Evolutionary conservation across 768 basidiomycete genomes (phyloP).

Genomic region (Amyloporia xantha): DNA sequence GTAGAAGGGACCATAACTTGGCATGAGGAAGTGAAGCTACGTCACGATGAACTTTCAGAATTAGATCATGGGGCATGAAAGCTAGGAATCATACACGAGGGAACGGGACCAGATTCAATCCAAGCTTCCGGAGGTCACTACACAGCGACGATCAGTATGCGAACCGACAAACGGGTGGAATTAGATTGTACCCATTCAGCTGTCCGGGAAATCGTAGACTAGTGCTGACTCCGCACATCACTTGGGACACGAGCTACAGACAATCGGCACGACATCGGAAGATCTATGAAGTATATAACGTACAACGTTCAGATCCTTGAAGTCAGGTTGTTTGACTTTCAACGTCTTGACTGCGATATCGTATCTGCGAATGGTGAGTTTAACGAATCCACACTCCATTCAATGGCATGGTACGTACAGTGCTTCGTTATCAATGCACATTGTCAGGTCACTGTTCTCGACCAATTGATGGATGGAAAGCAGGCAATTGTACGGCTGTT

Average conservation of each 20-base stretch:
- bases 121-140: constrained; percentile 84
- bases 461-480: constrained; percentile 86
- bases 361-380: constrained; percentile 39
- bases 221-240: constrained; percentile 94
- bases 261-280: constrained; percentile 1
- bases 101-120: constrained; percentile 93
- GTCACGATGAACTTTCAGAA: constrained; percentile 8
- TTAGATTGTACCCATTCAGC: constrained; percentile 59
- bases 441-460: constrained; percentile 77
- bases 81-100: constrained; percentile 58
- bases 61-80: background rate
- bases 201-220: constrained; percentile 92
- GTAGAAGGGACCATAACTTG: constrained; percentile 88
- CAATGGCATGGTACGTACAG: constrained; percentile 39
- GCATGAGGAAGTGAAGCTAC: constrained; percentile 94
- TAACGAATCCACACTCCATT: background rate
- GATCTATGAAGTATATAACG: constrained; percentile 13
- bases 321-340: constrained; percentile 57
- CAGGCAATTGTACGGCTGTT: constrained; percentile 74
- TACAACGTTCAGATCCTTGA: constrained; percentile 65
- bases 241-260: constrained; percentile 65
- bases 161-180: background rate
- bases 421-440: constrained; percentile 86
- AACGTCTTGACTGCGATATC: constrained; percentile 62
- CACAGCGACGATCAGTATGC: background rate